These are phyloP conservation scores for Pseudozyma flocculosa DNA, from an alignment of 1,284 basidiomycete genomes.

Conservation along the genomic window DNA sequence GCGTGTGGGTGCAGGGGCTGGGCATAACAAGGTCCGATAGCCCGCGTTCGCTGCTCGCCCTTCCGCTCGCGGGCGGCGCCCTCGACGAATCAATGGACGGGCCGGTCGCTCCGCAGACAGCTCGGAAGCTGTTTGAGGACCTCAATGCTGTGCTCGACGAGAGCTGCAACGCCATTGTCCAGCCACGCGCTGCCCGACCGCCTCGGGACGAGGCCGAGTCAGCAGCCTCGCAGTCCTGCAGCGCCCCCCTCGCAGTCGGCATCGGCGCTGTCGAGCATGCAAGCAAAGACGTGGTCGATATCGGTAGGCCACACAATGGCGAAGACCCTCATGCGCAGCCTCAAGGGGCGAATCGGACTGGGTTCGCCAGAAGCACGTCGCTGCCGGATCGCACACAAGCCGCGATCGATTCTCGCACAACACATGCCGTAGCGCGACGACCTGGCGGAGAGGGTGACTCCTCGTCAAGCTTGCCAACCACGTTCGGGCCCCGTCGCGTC, in stretches of 20 bases:
- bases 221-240: neutral
- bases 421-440: too few species aligned
- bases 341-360: too few species aligned
- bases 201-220: neutral
- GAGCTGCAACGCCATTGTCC: neutral
- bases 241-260: neutral
- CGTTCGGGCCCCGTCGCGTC: too few species aligned
- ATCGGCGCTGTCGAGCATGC: too few species aligned
- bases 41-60: neutral
- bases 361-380: neutral
- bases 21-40: neutral
- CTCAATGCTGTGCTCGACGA: conserved; percentile 26
- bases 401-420: too few species aligned
- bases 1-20: conserved; percentile 17
- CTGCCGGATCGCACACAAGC: neutral
- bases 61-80: too few species aligned
- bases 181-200: too few species aligned
- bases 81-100: neutral
- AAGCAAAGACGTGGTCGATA: too few species aligned
- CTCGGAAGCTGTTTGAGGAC: conserved; percentile 28
- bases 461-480: too few species aligned
- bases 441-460: too few species aligned
- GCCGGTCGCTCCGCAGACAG: conserved; percentile 2
- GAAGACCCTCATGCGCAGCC: too few species aligned
- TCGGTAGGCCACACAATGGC: too few species aligned